Conservation (phyloP, 2,329 filamentous ascomycete species). For the Tolypocladium endophyticum region DNA sequence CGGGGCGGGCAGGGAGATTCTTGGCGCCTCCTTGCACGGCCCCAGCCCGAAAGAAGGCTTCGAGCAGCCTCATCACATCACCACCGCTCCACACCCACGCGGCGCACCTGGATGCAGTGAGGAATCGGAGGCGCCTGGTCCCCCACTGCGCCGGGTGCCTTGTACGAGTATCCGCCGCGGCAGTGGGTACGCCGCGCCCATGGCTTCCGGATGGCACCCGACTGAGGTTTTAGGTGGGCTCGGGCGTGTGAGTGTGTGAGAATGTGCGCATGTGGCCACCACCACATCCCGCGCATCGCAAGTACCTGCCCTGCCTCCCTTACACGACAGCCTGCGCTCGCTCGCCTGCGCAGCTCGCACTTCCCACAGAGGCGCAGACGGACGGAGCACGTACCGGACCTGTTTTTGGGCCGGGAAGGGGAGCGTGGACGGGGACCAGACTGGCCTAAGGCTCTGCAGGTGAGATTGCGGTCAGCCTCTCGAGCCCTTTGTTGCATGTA, state of each 20-base stretch:
- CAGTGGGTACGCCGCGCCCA: background rate
- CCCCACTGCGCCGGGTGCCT: background rate
- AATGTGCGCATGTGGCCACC: background rate
- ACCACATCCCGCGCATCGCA: constrained; percentile 1
- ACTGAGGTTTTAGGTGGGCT: background rate
- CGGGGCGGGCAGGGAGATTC: background rate
- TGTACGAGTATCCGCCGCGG: background rate
- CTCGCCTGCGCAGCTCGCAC: background rate
- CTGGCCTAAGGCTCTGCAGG: background rate
- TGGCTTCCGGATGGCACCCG: background rate
- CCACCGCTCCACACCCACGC: background rate
- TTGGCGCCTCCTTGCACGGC: background rate
- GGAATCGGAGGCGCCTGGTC: background rate
- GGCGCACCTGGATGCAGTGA: background rate
- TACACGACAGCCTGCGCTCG: background rate
- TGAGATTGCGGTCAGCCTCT: background rate
- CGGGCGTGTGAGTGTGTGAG: background rate
- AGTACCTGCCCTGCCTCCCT: background rate
- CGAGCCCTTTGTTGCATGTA: background rate
- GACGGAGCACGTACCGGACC: background rate
- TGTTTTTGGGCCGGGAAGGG: background rate
- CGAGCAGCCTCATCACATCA: background rate
- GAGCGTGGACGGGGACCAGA: background rate
- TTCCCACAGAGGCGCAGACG: background rate
- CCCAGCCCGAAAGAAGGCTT: background rate